Evolutionary conservation across 2,329 filamentous ascomycete species (phyloP).

Genomic region (Fusarium sp.): DNA sequence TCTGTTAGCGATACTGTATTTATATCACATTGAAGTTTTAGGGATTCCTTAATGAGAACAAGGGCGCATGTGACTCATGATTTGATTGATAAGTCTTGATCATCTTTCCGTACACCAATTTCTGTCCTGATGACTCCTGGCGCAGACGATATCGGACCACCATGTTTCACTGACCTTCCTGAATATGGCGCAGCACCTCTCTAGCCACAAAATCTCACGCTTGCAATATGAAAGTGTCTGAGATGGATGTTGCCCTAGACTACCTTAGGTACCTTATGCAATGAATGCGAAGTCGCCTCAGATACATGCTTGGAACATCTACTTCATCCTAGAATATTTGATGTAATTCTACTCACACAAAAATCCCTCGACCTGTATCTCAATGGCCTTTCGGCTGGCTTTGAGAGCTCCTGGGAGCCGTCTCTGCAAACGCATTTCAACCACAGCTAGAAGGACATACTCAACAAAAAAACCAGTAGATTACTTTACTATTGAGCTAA

Average conservation of each 20-base stretch:
- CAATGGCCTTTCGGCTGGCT: slow-evolving; percentile 43
- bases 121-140: not conserved
- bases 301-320: not conserved
- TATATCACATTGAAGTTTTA: not conserved
- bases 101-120: not conserved
- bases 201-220: slow-evolving; percentile 4
- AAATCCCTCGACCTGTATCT: not conserved
- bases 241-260: slow-evolving; percentile 25
- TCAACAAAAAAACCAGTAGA: slow-evolving; percentile 29
- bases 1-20: not conserved
- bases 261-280: not conserved
- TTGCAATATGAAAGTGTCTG: slow-evolving; percentile 3
- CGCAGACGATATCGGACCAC: slow-evolving; percentile 13
- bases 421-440: slow-evolving; percentile 26
- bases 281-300: not conserved
- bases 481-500: slow-evolving; percentile 42
- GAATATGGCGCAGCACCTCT: slow-evolving; percentile 1
- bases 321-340: no score
- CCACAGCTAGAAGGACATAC: slow-evolving; percentile 38
- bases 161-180: not conserved
- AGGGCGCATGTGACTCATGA: not conserved
- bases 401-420: slow-evolving; percentile 38
- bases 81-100: not conserved
- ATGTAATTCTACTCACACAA: not conserved
- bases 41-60: not conserved